Percentiles rank a stretch among this genome's conserved stretches.
These are phyloP conservation scores for Phytophthora ohioensis DNA, from an alignment of 352 stramenopile genomes.

Conservation along the genomic window DNA sequence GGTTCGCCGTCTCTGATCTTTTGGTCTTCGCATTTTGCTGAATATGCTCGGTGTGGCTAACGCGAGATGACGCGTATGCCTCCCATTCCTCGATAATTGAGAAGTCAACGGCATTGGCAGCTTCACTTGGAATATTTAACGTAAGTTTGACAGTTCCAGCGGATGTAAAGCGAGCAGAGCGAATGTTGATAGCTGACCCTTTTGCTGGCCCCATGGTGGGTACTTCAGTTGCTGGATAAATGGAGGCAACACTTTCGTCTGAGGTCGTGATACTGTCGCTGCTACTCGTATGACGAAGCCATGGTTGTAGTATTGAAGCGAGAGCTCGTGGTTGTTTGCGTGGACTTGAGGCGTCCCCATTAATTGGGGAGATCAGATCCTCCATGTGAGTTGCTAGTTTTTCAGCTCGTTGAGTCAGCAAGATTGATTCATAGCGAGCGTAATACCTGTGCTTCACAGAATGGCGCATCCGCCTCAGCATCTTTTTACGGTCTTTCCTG, in stretches of 20 bases:
- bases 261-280: not conserved
- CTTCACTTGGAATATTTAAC: constrained; percentile 28
- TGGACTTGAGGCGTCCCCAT: constrained; percentile 1
- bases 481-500: constrained; percentile 39
- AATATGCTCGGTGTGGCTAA: constrained; percentile 8
- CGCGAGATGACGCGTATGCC: constrained; percentile 23
- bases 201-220: not conserved
- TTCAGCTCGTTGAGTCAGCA: constrained; percentile 15
- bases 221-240: not conserved
- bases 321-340: constrained; percentile 2
- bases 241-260: not conserved
- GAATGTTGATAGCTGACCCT: constrained; percentile 17
- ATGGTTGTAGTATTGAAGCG: constrained; percentile 9
- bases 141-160: constrained; percentile 24
- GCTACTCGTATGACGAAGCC: constrained; percentile 22
- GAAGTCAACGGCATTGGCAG: constrained; percentile 20
- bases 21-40: constrained; percentile 26
- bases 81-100: constrained; percentile 36
- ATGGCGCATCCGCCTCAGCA: constrained; percentile 26
- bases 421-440: constrained; percentile 26
- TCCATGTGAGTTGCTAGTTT: constrained; percentile 20
- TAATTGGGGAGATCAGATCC: not conserved
- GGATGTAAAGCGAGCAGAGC: constrained; percentile 18
- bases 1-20: not conserved
- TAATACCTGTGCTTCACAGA: constrained; percentile 31